A percentile compares a stretch with the other conserved stretches of the same genome.
Conservation (phyloP, 345 rosid genomes). For the Salix suchowensis region DNA sequence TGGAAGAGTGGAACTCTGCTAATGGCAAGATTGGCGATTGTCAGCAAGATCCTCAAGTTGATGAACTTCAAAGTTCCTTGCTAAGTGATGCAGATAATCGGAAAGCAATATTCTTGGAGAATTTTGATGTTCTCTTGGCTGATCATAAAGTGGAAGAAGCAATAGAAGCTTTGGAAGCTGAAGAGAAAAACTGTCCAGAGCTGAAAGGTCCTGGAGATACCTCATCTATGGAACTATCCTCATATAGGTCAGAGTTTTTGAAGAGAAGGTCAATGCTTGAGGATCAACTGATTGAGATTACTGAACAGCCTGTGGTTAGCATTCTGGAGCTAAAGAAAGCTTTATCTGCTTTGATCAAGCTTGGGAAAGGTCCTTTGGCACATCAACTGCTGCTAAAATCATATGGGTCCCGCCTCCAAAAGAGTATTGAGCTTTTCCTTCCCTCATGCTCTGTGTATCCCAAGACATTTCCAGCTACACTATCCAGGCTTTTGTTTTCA, state of each 20-base stretch:
- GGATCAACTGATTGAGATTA: conserved; percentile 61
- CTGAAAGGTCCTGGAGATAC: conserved; percentile 52
- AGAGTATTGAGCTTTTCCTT: conserved; percentile 55
- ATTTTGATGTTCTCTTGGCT: conserved; percentile 75
- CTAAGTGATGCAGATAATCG: conserved; percentile 30
- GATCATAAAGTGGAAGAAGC: conserved; percentile 80
- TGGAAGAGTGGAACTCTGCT: conserved; percentile 63
- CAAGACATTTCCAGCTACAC: conserved; percentile 66
- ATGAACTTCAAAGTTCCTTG: conserved; percentile 30
- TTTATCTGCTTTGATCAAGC: conserved; percentile 56
- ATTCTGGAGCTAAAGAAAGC: conserved; percentile 52
- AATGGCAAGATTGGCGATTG: conserved; percentile 33
- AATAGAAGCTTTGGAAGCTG: conserved; percentile 59
- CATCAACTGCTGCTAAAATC: conserved; percentile 67
- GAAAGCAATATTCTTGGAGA: conserved; percentile 49
- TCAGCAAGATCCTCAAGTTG: conserved; percentile 27
- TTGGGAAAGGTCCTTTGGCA: conserved; percentile 83
- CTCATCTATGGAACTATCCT: conserved; percentile 40
- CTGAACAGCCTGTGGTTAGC: conserved; percentile 57
- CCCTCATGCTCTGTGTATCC: conserved; percentile 76
- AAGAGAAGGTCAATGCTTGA: conserved; percentile 67
- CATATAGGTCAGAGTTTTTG: conserved; percentile 50
- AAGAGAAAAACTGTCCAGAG: conserved; percentile 58
- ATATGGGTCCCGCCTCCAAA: conserved; percentile 50
- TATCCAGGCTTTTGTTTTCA: conserved; percentile 78